Conservation (phyloP, 352 stramenopile species). For the Ophiocytium majus region DNA sequence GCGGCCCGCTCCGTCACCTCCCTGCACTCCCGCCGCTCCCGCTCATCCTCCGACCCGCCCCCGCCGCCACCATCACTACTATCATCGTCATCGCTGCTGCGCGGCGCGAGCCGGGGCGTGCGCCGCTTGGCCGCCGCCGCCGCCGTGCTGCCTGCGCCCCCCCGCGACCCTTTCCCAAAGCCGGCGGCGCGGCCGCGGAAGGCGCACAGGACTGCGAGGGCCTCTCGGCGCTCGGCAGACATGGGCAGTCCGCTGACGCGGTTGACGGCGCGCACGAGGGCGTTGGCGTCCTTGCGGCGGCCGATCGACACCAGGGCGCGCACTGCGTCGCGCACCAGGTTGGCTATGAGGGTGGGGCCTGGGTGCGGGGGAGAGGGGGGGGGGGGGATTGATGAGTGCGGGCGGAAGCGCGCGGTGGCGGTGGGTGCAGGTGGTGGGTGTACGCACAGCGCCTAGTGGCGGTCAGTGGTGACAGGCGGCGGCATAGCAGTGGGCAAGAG, state of each 20-base stretch:
- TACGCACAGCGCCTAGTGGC: too few species aligned
- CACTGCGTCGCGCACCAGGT: conserved; percentile 7
- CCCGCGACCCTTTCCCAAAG: neutral
- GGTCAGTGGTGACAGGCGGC: too few species aligned
- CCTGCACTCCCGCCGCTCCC: neutral
- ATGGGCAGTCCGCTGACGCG: neutral
- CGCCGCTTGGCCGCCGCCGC: neutral
- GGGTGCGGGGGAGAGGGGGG: neutral
- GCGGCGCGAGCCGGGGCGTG: too few species aligned
- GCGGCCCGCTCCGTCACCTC: neutral
- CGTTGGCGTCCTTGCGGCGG: neutral
- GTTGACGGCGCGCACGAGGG: neutral
- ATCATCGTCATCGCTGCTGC: neutral
- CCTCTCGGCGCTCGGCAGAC: neutral
- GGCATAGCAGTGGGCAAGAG: too few species aligned
- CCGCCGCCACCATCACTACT: too few species aligned
- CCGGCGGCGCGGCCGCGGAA: neutral
- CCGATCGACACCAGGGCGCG: neutral
- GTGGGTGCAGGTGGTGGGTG: too few species aligned
- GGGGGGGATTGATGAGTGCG: too few species aligned
- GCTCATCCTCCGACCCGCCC: neutral
- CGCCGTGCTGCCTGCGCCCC: too few species aligned
- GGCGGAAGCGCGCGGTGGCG: too few species aligned
- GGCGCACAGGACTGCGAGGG: neutral
- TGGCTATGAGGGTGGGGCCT: neutral